Conservation (phyloP, 306 rosid genomes). For the Pterocarpus macrocarpus region DNA sequence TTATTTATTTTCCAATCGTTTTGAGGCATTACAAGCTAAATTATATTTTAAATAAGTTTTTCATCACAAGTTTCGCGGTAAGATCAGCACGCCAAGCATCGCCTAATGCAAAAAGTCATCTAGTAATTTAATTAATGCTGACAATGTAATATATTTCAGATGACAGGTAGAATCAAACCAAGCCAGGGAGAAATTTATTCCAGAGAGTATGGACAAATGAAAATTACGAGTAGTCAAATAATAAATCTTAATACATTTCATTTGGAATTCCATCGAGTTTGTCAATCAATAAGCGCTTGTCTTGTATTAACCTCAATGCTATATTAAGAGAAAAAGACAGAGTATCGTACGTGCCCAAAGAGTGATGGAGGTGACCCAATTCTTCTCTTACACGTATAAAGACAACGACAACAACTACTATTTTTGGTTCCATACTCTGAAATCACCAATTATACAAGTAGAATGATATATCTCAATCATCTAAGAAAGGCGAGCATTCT, state of each 20-base stretch:
- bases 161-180: conserved; percentile 7
- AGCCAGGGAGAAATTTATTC: background rate
- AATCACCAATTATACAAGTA: conserved; percentile 31
- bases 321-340: conserved; percentile 10
- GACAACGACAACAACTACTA: conserved; percentile 31
- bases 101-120: conserved; percentile 1
- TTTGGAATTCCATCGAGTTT: conserved; percentile 9
- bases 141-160: conserved; percentile 22
- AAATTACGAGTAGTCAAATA: conserved; percentile 8
- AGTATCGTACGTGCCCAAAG: background rate
- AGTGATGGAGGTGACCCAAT: background rate
- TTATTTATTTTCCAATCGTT: conserved; percentile 1
- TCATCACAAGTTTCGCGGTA: conserved; percentile 16
- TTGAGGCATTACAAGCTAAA: background rate
- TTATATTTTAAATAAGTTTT: background rate
- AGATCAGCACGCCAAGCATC: conserved; percentile 7
- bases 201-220: conserved; percentile 7
- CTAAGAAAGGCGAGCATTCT: conserved; percentile 7
- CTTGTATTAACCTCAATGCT: conserved; percentile 22
- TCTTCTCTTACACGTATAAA: conserved; percentile 16
- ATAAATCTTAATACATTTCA: conserved; percentile 17
- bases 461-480: conserved; percentile 28
- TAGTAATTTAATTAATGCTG: background rate
- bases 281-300: conserved; percentile 36
- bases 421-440: conserved; percentile 28